Percentiles rank a stretch among this genome's conserved stretches.
These are phyloP conservation scores for Diphasiastrum complanatum DNA, from an alignment of 83 land plant species.

Conservation along the genomic window DNA sequence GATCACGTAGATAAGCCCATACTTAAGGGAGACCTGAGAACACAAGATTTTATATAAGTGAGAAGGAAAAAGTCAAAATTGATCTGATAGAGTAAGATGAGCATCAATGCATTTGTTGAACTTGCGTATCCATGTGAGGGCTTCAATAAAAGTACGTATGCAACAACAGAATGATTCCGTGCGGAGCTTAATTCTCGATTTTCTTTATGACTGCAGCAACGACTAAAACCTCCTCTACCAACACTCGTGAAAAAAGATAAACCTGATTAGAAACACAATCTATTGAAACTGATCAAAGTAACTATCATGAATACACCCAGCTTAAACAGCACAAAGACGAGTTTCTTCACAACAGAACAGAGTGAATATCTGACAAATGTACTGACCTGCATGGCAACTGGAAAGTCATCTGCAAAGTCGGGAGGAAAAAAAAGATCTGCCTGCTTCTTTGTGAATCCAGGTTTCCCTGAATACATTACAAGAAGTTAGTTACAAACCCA, in stretches of 20 bases:
- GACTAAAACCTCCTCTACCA: too few relatives aligned
- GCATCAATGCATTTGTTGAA: not conserved
- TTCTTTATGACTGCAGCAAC: too few relatives aligned
- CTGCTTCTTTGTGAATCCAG: constrained; percentile 79
- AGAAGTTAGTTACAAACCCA: too few relatives aligned
- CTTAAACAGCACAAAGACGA: too few relatives aligned
- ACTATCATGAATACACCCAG: too few relatives aligned
- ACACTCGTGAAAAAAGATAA: too few relatives aligned
- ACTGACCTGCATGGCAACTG: constrained; percentile 93
- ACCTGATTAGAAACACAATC: too few relatives aligned
- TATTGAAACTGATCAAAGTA: too few relatives aligned
- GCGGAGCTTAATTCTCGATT: not conserved
- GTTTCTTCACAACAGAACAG: too few relatives aligned
- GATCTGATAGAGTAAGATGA: not conserved
- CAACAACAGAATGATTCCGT: not conserved
- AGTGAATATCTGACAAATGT: not conserved
- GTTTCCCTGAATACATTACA: constrained; percentile 50
- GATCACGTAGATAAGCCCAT: constrained; percentile 80
- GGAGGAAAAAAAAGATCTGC: constrained; percentile 98
- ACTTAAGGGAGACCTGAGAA: constrained; percentile 80
- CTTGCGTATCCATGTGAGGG: not conserved
- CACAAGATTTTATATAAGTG: not conserved
- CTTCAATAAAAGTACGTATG: too few relatives aligned
- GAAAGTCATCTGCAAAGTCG: constrained; percentile 98
- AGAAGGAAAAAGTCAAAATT: constrained; percentile 3